A percentile compares a stretch with the other conserved stretches of the same genome.
phyloP scores from a whole-genome alignment of 306 rosid genomes.

The Hippophae gyantsensis region DNA sequence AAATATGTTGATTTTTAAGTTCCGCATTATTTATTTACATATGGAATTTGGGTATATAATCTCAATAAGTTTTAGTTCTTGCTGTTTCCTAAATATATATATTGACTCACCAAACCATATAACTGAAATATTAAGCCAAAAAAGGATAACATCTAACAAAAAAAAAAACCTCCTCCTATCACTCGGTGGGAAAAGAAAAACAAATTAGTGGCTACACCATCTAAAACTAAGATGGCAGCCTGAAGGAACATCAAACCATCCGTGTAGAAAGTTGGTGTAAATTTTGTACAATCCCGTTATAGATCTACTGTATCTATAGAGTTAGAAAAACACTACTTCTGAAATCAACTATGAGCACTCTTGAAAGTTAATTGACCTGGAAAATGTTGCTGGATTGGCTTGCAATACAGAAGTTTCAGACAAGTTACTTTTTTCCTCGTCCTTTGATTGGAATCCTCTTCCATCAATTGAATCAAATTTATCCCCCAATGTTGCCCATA shows the following conservation, averaged over 20 bases:
- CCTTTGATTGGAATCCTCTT: constrained; percentile 35
- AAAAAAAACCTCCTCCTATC: constrained; percentile 16
- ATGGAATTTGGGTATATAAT: constrained; percentile 27
- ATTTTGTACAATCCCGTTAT: constrained; percentile 8
- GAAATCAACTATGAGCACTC: constrained; percentile 26
- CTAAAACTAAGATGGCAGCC: constrained; percentile 10
- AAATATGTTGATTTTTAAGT: constrained; percentile 11
- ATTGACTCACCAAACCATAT: constrained; percentile 25
- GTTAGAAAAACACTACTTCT: constrained; percentile 1
- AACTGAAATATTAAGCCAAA: constrained; percentile 2
- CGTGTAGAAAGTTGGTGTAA: constrained; percentile 4
- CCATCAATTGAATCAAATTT: constrained; percentile 23
- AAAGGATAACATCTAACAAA: not conserved
- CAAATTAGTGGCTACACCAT: too few relatives aligned
- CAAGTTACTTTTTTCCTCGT: constrained; percentile 22
- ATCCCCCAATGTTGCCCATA: constrained; percentile 46
- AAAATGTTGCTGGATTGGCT: constrained; percentile 45
- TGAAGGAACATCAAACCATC: not conserved
- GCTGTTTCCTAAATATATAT: constrained; percentile 29
- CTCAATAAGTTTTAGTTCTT: constrained; percentile 27
- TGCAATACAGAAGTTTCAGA: constrained; percentile 32
- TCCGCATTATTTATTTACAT: constrained; percentile 33
- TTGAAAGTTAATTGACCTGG: constrained; percentile 39
- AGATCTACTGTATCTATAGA: constrained; percentile 2
- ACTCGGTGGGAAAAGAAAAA: not conserved